Evolutionary conservation across 208 protist species (phyloP).

Genomic region (Kentomonas sorsogonicus): DNA sequence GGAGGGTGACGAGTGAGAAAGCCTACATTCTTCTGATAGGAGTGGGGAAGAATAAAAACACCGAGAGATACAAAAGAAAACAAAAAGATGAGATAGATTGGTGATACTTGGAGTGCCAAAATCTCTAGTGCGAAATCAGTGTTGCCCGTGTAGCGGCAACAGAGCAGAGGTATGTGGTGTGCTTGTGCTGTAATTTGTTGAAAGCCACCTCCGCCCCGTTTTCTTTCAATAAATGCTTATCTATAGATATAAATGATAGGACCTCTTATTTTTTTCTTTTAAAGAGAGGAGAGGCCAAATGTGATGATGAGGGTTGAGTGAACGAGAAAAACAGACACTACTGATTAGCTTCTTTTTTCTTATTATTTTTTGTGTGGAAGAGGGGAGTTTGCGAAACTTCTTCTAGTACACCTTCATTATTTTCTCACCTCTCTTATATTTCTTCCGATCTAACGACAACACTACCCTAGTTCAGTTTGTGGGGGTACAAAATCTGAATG

Average conservation of each 20-base stretch:
- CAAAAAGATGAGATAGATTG: neutral
- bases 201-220: no score
- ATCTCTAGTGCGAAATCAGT: neutral
- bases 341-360: slow-evolving; percentile 7
- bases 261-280: slow-evolving; percentile 10
- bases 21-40: slow-evolving; percentile 3
- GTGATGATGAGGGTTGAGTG: no score
- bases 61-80: neutral
- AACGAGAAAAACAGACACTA: no score
- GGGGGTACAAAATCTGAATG: slow-evolving; percentile 77
- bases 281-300: no score
- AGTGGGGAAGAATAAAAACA: neutral
- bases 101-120: neutral
- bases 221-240: no score
- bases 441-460: no score
- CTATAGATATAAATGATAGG: neutral
- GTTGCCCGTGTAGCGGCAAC: neutral
- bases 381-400: neutral
- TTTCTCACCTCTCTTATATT: neutral
- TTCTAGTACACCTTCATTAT: neutral
- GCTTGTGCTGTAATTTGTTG: no score
- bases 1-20: slow-evolving; percentile 11
- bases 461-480: slow-evolving; percentile 41
- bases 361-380: slow-evolving; percentile 8
- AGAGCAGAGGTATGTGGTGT: no score